phyloP scores from a whole-genome alignment of 2,329 filamentous ascomycete species.

The Dactylellina parvicollis region DNA sequence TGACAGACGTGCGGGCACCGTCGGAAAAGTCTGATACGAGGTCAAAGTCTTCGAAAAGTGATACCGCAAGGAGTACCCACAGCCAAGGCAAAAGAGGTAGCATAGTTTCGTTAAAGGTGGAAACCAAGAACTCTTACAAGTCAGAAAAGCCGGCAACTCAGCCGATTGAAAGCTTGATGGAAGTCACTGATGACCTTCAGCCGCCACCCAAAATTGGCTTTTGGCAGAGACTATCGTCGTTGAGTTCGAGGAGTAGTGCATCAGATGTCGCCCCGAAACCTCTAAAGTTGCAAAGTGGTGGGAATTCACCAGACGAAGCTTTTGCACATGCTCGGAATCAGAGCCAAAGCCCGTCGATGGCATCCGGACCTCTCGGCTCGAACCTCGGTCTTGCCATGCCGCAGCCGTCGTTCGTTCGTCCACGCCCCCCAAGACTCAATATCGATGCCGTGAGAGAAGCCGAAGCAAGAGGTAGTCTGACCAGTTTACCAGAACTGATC shows the following conservation, averaged over 20 bases:
- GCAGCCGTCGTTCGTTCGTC: conserved; percentile 30
- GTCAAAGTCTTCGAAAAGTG: conserved; percentile 37
- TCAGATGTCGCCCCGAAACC: conserved; percentile 34
- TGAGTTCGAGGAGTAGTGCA: conserved; percentile 27
- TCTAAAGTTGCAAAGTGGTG: conserved; percentile 22
- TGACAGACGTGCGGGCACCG: conserved; percentile 63
- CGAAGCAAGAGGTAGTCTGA: conserved; percentile 86
- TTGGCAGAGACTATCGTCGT: conserved; percentile 42
- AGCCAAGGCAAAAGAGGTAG: conserved; percentile 29
- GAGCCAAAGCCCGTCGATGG: conserved; percentile 33
- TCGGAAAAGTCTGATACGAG: conserved; percentile 54
- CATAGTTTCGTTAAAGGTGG: conserved; percentile 26
- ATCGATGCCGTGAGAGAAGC: conserved; percentile 83
- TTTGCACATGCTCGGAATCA: conserved; percentile 9
- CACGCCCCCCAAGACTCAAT: conserved; percentile 75
- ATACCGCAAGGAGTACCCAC: conserved; percentile 17
- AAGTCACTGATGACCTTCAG: conserved; percentile 34
- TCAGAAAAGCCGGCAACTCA: conserved; percentile 21
- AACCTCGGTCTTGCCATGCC: conserved; percentile 14
- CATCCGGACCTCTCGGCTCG: conserved; percentile 14
- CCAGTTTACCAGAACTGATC: conserved; percentile 91
- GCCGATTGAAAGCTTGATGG: conserved; percentile 17
- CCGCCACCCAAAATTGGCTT: conserved; percentile 45
- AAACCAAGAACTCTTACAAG: conserved; percentile 32
- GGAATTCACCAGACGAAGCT: conserved; percentile 26